These are phyloP conservation scores for Kodamaea jinghongensis DNA, from an alignment of 805 yeast species.

Conservation along the genomic window DNA sequence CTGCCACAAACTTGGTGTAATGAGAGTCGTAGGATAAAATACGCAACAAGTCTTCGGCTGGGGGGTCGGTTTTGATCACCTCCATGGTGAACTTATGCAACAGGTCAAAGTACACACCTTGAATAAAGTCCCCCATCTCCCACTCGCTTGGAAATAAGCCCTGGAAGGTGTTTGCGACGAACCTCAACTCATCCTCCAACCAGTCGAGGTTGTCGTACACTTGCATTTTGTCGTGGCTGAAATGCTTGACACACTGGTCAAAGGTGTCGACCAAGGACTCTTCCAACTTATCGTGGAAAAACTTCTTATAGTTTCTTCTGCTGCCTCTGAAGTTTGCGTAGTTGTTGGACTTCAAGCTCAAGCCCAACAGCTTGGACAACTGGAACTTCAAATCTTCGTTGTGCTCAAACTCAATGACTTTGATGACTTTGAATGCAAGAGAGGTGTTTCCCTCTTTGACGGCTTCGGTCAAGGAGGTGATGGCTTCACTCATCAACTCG, in stretches of 20 bases:
- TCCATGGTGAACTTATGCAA: conserved; percentile 62
- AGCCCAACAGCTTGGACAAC: conserved; percentile 30
- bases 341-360: conserved; percentile 21
- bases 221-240: conserved; percentile 47
- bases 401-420: conserved; percentile 78
- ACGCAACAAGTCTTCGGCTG: conserved; percentile 68
- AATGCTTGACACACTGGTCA: conserved; percentile 57
- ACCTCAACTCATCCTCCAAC: conserved; percentile 75
- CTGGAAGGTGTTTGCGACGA: conserved; percentile 58
- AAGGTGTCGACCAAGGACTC: conserved; percentile 66
- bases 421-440: conserved; percentile 67
- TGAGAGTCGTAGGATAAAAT: conserved; percentile 76
- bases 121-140: conserved; percentile 63
- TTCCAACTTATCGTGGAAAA: conserved; percentile 58
- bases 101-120: conserved; percentile 64
- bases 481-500: conserved; percentile 58
- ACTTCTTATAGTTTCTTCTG: conserved; percentile 58
- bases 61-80: conserved; percentile 69
- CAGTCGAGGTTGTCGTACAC: conserved; percentile 74
- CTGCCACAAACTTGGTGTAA: conserved; percentile 43
- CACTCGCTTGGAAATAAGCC: conserved; percentile 69
- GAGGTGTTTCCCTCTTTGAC: conserved; percentile 66
- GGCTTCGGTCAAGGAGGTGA: conserved; percentile 68
- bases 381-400: conserved; percentile 61
- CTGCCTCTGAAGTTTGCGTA: conserved; percentile 31